Conservation (phyloP, 306 rosid species). For the Dicorynia guianensis region DNA sequence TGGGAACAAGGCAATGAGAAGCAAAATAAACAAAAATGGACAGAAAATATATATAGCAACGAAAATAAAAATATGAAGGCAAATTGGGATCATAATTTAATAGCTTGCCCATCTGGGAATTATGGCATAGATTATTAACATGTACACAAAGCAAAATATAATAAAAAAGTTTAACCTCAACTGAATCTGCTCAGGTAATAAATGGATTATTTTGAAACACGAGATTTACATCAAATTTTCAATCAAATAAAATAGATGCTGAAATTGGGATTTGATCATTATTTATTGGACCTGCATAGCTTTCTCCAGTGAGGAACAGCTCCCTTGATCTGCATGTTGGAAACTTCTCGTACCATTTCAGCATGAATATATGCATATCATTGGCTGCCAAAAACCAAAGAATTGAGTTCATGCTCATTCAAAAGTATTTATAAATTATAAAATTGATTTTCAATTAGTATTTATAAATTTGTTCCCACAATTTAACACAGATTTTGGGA, state of each 20-base stretch:
- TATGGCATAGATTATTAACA: neutral
- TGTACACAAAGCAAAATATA: neutral
- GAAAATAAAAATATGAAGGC: neutral
- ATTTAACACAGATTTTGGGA: neutral
- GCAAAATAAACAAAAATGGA: neutral
- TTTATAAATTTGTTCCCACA: neutral
- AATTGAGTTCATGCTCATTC: neutral
- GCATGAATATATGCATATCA: constrained; percentile 76
- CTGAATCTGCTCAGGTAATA: constrained; percentile 7
- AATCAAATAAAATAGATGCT: neutral
- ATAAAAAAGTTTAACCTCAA: constrained; percentile 1
- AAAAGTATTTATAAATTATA: neutral
- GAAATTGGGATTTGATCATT: constrained; percentile 2
- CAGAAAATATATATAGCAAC: no score
- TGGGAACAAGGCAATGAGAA: neutral
- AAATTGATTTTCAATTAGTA: neutral
- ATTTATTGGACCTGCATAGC: constrained; percentile 78
- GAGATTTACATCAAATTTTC: constrained; percentile 25
- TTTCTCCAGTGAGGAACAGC: constrained; percentile 89
- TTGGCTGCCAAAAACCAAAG: constrained; percentile 61
- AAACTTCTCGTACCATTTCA: constrained; percentile 82
- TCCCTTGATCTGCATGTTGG: constrained; percentile 71
- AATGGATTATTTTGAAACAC: constrained; percentile 39
- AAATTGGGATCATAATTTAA: neutral
- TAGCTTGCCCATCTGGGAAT: no score